Evolutionary conservation across 306 rosid species (phyloP).

Genomic region (Vicia faba): DNA sequence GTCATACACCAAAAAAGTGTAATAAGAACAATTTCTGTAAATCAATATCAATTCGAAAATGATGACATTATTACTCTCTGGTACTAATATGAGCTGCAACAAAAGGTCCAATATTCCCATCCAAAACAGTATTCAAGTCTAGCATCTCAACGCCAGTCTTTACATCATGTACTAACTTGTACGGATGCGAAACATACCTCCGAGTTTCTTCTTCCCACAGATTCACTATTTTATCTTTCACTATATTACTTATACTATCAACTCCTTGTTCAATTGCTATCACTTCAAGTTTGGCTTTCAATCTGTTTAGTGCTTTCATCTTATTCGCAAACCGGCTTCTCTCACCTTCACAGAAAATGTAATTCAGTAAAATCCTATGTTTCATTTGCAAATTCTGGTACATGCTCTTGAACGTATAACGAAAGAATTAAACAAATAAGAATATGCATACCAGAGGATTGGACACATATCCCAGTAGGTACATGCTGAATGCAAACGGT

Average conservation of each 20-base stretch:
- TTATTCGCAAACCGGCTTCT: slow-evolving; percentile 73
- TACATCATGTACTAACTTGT: slow-evolving; percentile 64
- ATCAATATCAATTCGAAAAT: too few relatives aligned
- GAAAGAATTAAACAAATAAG: background rate
- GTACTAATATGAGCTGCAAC: slow-evolving; percentile 65
- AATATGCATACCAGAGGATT: slow-evolving; percentile 61
- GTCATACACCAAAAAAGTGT: background rate
- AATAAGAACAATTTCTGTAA: background rate
- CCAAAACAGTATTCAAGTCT: slow-evolving; percentile 58
- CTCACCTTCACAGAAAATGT: slow-evolving; percentile 57
- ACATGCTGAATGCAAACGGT: slow-evolving; percentile 66
- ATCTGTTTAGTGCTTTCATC: slow-evolving; percentile 78
- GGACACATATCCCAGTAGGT: slow-evolving; percentile 65
- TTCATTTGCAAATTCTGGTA: too few relatives aligned
- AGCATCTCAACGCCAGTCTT: slow-evolving; percentile 66
- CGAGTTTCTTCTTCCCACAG: slow-evolving; percentile 57
- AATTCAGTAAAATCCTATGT: background rate
- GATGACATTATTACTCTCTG: slow-evolving; percentile 46
- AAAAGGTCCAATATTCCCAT: slow-evolving; percentile 75
- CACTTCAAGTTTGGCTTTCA: slow-evolving; percentile 72
- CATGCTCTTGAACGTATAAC: too few relatives aligned
- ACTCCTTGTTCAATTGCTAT: slow-evolving; percentile 69
- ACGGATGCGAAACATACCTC: slow-evolving; percentile 56
- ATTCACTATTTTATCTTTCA: slow-evolving; percentile 49
- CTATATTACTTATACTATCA: slow-evolving; percentile 46